These are phyloP conservation scores for Aureobasidium uvarum DNA, from an alignment of 2,329 filamentous ascomycete genomes.

Conservation along the genomic window DNA sequence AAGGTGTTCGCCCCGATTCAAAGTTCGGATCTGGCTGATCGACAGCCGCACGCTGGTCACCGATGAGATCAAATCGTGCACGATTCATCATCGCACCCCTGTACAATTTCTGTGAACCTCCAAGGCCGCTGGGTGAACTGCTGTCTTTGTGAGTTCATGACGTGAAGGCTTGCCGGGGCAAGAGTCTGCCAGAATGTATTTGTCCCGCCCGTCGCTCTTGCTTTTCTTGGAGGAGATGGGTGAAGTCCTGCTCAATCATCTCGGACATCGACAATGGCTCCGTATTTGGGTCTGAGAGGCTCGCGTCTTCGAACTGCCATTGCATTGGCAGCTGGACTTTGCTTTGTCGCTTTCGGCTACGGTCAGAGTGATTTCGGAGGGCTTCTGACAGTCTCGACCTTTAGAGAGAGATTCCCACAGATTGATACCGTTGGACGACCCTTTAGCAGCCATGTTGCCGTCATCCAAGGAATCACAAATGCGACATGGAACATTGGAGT, in stretches of 20 bases:
- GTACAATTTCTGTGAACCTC: slow-evolving; percentile 21
- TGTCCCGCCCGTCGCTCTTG: slow-evolving; percentile 9
- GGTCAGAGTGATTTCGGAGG: slow-evolving; percentile 55
- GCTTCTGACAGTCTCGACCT: slow-evolving; percentile 66
- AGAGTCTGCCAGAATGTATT: not conserved
- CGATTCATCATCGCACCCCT: slow-evolving; percentile 20
- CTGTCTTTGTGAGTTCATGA: slow-evolving; percentile 17
- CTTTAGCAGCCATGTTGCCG: slow-evolving; percentile 40
- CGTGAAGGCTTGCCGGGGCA: slow-evolving; percentile 19
- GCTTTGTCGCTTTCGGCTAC: slow-evolving; percentile 54
- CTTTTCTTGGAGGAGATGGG: slow-evolving; percentile 12
- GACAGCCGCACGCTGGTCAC: slow-evolving; percentile 19
- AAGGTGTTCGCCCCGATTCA: not conserved
- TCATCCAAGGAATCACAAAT: slow-evolving; percentile 47
- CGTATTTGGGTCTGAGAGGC: slow-evolving; percentile 31
- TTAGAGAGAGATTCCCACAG: slow-evolving; percentile 49
- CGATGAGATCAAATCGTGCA: slow-evolving; percentile 22
- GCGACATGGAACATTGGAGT: slow-evolving; percentile 43
- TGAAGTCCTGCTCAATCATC: slow-evolving; percentile 13
- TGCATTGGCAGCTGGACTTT: slow-evolving; percentile 30
- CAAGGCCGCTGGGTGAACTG: slow-evolving; percentile 9
- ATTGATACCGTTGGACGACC: slow-evolving; percentile 43
- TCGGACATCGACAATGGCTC: slow-evolving; percentile 24
- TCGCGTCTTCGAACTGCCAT: slow-evolving; percentile 30
- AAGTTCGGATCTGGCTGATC: slow-evolving; percentile 22